Evolutionary conservation across 805 yeast species (phyloP).

Genomic region (Dipodascus albidus): DNA sequence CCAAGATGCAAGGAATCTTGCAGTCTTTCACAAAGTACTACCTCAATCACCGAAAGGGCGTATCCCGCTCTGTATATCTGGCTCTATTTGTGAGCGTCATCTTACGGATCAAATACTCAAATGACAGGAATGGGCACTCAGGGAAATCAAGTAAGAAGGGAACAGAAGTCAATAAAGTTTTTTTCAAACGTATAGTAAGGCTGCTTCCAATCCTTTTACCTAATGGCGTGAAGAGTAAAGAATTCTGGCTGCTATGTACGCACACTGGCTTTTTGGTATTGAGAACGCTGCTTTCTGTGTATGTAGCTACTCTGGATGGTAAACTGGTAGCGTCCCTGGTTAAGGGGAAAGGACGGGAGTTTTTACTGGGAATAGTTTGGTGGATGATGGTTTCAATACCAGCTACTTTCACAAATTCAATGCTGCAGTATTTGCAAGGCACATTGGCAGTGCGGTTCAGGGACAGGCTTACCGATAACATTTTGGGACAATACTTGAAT

Average conservation of each 20-base stretch:
- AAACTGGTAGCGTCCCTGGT: conserved; percentile 71
- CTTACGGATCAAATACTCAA: conserved; percentile 13
- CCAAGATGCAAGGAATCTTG: conserved; percentile 6
- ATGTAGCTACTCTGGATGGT: conserved; percentile 83
- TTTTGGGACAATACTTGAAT: conserved; percentile 65
- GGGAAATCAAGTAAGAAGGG: conserved; percentile 5
- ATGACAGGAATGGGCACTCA: conserved; percentile 10
- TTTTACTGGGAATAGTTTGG: conserved; percentile 47
- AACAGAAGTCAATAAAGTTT: conserved; percentile 24
- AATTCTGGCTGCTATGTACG: conserved; percentile 29
- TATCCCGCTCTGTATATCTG: conserved; percentile 14
- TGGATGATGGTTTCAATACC: conserved; percentile 88
- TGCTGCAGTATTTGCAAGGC: conserved; percentile 35
- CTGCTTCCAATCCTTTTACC: conserved; percentile 26
- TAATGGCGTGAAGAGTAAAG: conserved; percentile 19
- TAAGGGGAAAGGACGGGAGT: conserved; percentile 51
- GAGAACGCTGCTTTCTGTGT: conserved; percentile 64
- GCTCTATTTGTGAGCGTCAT: conserved; percentile 13
- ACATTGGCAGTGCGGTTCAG: conserved; percentile 37
- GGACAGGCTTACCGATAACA: conserved; percentile 46
- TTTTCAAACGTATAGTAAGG: conserved; percentile 18
- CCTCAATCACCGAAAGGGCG: conserved; percentile 12
- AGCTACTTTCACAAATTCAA: conserved; percentile 66
- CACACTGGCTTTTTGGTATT: conserved; percentile 52
- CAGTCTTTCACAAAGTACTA: conserved; percentile 7